A percentile compares a stretch with the other conserved stretches of the same genome.
Evolutionary conservation across 1,139 yeast genomes (phyloP).

Genomic region (Candida smagusa): DNA sequence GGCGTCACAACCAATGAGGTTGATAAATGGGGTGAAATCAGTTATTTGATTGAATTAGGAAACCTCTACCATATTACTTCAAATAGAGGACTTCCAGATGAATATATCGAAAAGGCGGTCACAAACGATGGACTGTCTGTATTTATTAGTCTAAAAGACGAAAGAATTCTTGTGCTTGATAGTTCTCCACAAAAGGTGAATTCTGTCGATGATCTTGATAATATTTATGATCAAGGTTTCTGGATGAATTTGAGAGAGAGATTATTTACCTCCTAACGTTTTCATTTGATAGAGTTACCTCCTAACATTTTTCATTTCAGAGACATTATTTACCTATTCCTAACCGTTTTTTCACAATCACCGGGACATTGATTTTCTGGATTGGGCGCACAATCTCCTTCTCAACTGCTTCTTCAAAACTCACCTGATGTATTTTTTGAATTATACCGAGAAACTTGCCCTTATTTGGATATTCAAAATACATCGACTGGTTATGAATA

Average conservation of each 20-base stretch:
- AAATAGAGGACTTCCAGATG: conserved; percentile 5
- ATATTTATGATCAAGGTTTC: conserved; percentile 71
- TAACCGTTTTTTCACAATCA: conserved; percentile 6
- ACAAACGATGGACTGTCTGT: conserved; percentile 14
- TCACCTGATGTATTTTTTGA: background rate
- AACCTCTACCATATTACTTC: conserved; percentile 18
- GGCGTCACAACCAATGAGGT: conserved; percentile 94
- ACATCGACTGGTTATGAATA: conserved; percentile 4
- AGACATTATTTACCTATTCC: conserved; percentile 17
- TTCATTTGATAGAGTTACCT: too few relatives aligned
- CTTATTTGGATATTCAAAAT: conserved; percentile 1
- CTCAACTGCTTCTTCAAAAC: background rate
- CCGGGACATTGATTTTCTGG: conserved; percentile 7
- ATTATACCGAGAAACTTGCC: conserved; percentile 1
- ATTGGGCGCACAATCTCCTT: background rate
- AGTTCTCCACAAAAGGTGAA: conserved; percentile 18
- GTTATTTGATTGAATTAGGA: conserved; percentile 49
- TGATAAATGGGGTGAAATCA: conserved; percentile 77
- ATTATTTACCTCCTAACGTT: conserved; percentile 3
- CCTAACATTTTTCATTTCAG: conserved; percentile 8
- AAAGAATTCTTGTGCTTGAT: conserved; percentile 16
- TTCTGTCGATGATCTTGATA: conserved; percentile 43
- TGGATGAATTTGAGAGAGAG: conserved; percentile 42
- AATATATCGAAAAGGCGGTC: conserved; percentile 20
- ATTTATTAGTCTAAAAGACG: conserved; percentile 29